Conservation (phyloP, 306 rosid species). For the Parietaria judaica region DNA sequence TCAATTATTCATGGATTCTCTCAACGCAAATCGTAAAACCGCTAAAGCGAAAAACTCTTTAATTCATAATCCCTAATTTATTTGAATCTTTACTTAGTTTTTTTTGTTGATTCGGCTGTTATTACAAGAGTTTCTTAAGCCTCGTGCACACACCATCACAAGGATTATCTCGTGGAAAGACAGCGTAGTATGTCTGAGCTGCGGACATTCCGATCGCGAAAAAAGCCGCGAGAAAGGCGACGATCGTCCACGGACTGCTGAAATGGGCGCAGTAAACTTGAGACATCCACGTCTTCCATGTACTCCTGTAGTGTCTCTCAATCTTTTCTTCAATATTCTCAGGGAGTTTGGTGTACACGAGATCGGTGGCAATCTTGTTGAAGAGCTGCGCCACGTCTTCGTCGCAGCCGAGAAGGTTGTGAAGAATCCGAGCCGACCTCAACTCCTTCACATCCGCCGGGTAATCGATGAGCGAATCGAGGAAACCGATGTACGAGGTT, state of each 20-base stretch:
- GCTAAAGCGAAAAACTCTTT: too few species aligned
- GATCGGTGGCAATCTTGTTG: constrained; percentile 12
- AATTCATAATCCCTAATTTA: too few species aligned
- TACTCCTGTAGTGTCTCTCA: neutral
- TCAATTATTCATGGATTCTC: too few species aligned
- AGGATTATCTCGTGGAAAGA: neutral
- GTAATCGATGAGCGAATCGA: constrained; percentile 35
- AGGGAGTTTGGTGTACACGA: constrained; percentile 5
- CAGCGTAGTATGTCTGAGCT: neutral
- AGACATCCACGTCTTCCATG: neutral
- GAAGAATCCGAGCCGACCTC: constrained; percentile 10
- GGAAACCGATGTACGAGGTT: constrained; percentile 20
- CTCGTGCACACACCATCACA: neutral
- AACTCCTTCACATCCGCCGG: constrained; percentile 22
- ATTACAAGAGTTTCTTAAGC: neutral
- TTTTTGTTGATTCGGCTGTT: too few species aligned
- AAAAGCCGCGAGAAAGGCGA: neutral
- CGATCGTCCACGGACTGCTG: constrained; percentile 5
- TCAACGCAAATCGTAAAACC: too few species aligned
- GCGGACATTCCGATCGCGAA: neutral
- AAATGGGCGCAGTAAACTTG: constrained; percentile 1
- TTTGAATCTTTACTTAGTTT: too few species aligned
- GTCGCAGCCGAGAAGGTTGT: constrained; percentile 28
- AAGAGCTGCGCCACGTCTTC: constrained; percentile 21
- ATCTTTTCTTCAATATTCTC: neutral